These are phyloP conservation scores for Myxozyma sirexii DNA, from an alignment of 805 yeast species.

Conservation along the genomic window DNA sequence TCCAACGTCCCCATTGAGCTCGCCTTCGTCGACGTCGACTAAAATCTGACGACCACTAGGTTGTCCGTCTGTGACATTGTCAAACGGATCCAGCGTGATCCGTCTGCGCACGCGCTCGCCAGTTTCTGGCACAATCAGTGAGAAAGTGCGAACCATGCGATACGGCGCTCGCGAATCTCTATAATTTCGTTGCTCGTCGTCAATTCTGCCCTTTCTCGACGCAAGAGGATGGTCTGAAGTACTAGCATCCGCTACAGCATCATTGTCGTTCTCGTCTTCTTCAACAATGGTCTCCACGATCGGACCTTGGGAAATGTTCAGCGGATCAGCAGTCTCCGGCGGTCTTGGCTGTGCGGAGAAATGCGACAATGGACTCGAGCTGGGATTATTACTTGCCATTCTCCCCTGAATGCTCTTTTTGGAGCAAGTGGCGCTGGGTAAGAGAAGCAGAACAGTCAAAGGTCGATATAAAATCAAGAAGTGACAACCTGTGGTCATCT, in stretches of 20 bases:
- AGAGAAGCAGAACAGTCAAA: background rate
- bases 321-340: constrained; percentile 1
- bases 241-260: background rate
- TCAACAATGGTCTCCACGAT: background rate
- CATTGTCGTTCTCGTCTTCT: background rate
- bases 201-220: background rate
- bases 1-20: background rate
- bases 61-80: background rate
- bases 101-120: constrained; percentile 26
- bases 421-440: background rate
- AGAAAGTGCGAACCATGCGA: constrained; percentile 26
- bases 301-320: background rate
- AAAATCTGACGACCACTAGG: constrained; percentile 9
- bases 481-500: background rate
- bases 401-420: background rate
- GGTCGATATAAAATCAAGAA: no score
- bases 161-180: background rate
- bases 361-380: background rate
- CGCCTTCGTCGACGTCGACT: constrained; percentile 3
- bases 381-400: background rate
- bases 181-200: background rate
- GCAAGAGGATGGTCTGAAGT: background rate
- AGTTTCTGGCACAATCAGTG: constrained; percentile 20
- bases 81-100: constrained; percentile 31
- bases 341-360: background rate